Percentiles rank a stretch among this genome's conserved stretches.
phyloP scores from a whole-genome alignment of 108 stramenopile species.

The Nitzschia sp. region DNA sequence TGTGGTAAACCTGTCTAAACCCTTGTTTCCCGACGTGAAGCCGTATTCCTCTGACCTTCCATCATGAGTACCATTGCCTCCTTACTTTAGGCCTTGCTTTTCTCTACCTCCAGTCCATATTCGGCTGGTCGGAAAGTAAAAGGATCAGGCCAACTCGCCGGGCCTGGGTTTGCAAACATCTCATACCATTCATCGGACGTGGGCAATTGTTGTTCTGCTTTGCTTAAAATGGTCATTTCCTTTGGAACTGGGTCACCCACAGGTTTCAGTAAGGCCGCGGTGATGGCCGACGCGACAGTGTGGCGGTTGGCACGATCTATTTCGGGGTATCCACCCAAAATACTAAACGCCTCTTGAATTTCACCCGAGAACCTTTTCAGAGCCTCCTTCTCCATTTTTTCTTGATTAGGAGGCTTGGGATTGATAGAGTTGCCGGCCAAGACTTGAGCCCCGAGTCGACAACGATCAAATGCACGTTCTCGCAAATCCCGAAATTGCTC shows the following conservation, averaged over 20 bases:
- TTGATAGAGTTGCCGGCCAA: constrained; percentile 34
- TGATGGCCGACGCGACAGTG: constrained; percentile 33
- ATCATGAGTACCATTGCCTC: no score
- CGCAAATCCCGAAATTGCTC: constrained; percentile 53
- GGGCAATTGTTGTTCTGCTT: constrained; percentile 27
- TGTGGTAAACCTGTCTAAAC: no score
- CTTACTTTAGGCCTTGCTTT: no score
- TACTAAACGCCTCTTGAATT: constrained; percentile 35
- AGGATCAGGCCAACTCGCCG: constrained; percentile 46
- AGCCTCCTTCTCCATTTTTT: constrained; percentile 35
- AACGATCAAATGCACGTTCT: constrained; percentile 46
- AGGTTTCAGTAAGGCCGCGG: constrained; percentile 17
- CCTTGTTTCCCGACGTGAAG: no score
- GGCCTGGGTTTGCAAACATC: constrained; percentile 37
- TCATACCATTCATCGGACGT: constrained; percentile 40
- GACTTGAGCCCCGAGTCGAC: constrained; percentile 37
- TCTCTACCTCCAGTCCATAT: constrained; percentile 14
- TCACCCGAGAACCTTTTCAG: constrained; percentile 26
- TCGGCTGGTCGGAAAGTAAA: constrained; percentile 17
- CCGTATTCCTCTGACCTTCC: no score
- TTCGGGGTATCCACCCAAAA: constrained; percentile 42
- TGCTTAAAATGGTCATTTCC: constrained; percentile 39
- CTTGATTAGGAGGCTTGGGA: constrained; percentile 35
- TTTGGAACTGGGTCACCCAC: background rate
- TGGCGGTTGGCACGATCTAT: constrained; percentile 45